These are phyloP conservation scores for Tuber umbilicatum DNA, from an alignment of 495 filamentous ascomycete species.

Conservation along the genomic window DNA sequence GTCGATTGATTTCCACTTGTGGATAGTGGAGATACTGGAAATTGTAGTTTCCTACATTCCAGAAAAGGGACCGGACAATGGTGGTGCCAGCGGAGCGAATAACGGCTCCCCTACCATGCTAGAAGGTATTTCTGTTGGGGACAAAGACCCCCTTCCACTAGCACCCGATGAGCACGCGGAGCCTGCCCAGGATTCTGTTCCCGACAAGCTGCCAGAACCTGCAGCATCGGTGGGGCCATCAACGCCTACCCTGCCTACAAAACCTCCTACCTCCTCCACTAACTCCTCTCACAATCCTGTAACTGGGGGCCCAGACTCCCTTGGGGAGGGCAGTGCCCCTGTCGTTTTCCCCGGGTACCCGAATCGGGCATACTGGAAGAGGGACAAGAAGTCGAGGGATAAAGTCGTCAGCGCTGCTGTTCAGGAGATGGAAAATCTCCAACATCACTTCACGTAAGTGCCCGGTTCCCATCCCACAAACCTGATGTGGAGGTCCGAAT, in stretches of 20 bases:
- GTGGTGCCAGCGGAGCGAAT: background rate
- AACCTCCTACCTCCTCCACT: background rate
- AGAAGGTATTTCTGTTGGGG: background rate
- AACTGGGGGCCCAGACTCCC: too few relatives aligned
- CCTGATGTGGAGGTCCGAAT: background rate
- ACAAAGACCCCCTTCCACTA: background rate
- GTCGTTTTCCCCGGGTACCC: fast-evolving
- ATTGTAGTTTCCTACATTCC: background rate
- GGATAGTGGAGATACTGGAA: background rate
- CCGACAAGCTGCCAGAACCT: background rate
- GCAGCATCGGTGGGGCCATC: too few relatives aligned
- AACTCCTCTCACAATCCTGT: background rate
- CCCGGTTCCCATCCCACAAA: background rate
- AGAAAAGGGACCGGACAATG: too few relatives aligned
- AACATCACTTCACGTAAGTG: background rate
- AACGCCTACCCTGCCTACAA: too few relatives aligned
- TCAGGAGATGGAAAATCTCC: background rate
- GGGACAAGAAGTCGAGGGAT: background rate
- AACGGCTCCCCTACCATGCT: too few relatives aligned
- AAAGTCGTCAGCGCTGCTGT: background rate
- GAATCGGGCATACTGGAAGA: background rate
- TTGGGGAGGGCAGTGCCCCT: background rate
- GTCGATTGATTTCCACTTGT: background rate
- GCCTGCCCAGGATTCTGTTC: background rate
- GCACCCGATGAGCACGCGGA: background rate